phyloP scores from a whole-genome alignment of 2,329 filamentous ascomycete species.

The Taxawa tesnikishii region DNA sequence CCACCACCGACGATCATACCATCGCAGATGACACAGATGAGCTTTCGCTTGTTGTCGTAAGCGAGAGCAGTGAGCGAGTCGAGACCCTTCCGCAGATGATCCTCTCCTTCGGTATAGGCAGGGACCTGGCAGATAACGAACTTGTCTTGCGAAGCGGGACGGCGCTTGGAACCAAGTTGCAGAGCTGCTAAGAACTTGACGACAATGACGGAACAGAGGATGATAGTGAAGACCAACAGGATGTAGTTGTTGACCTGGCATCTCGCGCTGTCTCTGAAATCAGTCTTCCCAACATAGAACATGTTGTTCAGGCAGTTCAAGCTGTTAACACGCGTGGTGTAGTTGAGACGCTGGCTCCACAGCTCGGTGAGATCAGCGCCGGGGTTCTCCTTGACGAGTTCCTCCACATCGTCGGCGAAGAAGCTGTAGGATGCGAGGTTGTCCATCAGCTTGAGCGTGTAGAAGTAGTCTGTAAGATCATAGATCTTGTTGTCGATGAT shows the following conservation, averaged over 20 bases:
- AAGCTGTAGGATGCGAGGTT: slow-evolving; percentile 52
- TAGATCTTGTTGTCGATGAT: slow-evolving; percentile 67
- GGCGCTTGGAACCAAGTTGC: slow-evolving; percentile 83
- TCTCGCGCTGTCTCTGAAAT: slow-evolving; percentile 65
- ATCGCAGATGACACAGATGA: slow-evolving; percentile 93
- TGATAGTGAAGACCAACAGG: slow-evolving; percentile 71
- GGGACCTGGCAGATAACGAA: slow-evolving; percentile 98
- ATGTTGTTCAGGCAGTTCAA: slow-evolving; percentile 70
- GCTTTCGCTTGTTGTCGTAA: slow-evolving; percentile 97
- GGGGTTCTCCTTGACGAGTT: slow-evolving; percentile 60
- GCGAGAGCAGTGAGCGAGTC: slow-evolving; percentile 89
- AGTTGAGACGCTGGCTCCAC: slow-evolving; percentile 8
- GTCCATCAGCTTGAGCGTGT: slow-evolving; percentile 51
- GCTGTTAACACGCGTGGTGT: slow-evolving; percentile 50
- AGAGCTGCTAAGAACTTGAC: slow-evolving; percentile 88
- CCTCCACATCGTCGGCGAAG: slow-evolving; percentile 54
- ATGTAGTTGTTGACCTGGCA: slow-evolving; percentile 90
- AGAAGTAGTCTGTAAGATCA: slow-evolving; percentile 85
- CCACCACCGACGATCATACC: slow-evolving; percentile 93
- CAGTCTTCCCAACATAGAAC: slow-evolving; percentile 71
- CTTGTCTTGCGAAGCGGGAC: slow-evolving; percentile 86
- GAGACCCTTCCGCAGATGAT: slow-evolving; percentile 80
- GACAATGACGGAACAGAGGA: slow-evolving; percentile 67
- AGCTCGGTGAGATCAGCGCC: slow-evolving; percentile 61
- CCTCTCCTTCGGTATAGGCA: slow-evolving; percentile 95